Conservation (phyloP, 129 eudicot species). For the Ambrosia artemisiifolia region DNA sequence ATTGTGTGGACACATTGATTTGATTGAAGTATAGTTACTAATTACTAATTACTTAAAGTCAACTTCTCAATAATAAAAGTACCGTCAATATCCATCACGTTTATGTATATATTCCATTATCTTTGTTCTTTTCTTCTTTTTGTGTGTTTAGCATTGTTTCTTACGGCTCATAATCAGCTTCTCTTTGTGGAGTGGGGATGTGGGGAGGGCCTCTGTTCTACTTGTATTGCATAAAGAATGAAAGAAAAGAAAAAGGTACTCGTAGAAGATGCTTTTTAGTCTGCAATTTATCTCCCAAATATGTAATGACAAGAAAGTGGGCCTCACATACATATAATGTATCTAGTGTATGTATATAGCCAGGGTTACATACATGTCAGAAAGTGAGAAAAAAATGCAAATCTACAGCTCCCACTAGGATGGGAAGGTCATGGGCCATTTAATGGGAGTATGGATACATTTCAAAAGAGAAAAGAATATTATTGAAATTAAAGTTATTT, state of each 20-base stretch:
- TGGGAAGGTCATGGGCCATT: conserved; percentile 34
- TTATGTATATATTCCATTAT: background rate
- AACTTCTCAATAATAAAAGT: background rate
- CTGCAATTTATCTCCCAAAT: background rate
- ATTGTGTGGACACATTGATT: too few species aligned
- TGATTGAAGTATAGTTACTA: too few species aligned
- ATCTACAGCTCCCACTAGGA: conserved; percentile 30
- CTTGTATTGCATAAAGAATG: background rate
- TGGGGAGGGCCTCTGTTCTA: background rate
- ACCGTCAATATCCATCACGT: background rate
- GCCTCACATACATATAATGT: background rate
- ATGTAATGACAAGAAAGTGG: conserved; percentile 7
- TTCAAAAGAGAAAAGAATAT: background rate
- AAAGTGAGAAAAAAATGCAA: conserved; percentile 25
- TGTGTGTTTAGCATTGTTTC: background rate
- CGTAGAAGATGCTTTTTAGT: background rate
- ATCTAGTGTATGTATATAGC: background rate
- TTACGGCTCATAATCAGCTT: background rate
- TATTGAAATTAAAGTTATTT: background rate
- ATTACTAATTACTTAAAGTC: too few species aligned
- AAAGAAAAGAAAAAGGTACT: background rate
- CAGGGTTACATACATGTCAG: conserved; percentile 23
- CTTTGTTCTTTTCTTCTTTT: background rate
- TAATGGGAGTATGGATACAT: conserved; percentile 21
- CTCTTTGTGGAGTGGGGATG: background rate